These are phyloP conservation scores for Physcomitrium patens DNA, from an alignment of 225 moss, liverwort and hornwort genomes.

Conservation along the genomic window DNA sequence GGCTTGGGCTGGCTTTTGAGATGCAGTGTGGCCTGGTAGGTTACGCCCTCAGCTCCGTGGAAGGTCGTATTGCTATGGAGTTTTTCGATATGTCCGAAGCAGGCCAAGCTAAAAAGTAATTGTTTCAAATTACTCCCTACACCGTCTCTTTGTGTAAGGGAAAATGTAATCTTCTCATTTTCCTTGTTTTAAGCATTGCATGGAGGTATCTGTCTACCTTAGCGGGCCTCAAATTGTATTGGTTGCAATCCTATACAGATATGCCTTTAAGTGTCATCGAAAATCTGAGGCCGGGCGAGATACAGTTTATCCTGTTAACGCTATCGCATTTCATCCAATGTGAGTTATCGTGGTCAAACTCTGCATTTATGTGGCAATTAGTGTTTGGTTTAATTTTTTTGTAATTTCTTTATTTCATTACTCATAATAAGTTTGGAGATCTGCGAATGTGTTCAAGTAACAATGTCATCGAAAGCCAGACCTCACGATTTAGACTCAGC, in stretches of 20 bases:
- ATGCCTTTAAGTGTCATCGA: slow-evolving; percentile 97
- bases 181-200: neutral
- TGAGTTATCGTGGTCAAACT: slow-evolving; percentile 34
- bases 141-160: neutral
- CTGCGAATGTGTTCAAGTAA: neutral
- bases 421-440: neutral
- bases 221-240: slow-evolving; percentile 11
- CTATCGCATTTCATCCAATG: slow-evolving; percentile 99
- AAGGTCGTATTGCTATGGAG: slow-evolving; percentile 99
- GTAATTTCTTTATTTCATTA: neutral
- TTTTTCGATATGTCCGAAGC: slow-evolving; percentile 94
- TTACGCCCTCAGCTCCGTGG: slow-evolving; percentile 97
- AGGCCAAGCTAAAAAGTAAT: slow-evolving; percentile 93
- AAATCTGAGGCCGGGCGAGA: slow-evolving; percentile 99
- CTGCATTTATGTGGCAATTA: neutral
- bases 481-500: neutral
- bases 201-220: neutral
- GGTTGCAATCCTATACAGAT: slow-evolving; percentile 52
- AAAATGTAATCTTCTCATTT: neutral
- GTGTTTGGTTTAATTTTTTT: neutral
- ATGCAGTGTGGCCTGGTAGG: slow-evolving; percentile 49
- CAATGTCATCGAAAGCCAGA: neutral
- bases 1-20: slow-evolving; percentile 12
- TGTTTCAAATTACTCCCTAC: neutral
- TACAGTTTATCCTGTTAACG: slow-evolving; percentile 96